Evolutionary conservation across 805 yeast genomes (phyloP), one percentile per base, ranked within the genome.

Genomic region (Peterozyma toletana): DNA sequence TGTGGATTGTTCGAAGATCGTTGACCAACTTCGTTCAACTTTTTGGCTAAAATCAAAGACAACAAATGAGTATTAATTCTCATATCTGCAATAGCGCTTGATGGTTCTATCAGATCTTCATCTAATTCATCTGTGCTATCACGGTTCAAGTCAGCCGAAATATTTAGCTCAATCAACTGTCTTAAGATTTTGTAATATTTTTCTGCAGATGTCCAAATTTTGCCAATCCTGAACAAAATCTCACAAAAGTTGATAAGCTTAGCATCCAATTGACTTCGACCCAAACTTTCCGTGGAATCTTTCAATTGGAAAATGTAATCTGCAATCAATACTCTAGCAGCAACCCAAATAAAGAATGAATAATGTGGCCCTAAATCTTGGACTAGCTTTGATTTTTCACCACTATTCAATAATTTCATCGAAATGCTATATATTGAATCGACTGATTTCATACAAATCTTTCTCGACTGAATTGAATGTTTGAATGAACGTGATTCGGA

Each of bases 41-140:
- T 43, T 42, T 57, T 53, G 36, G 54, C 54, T 45, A 59, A 50
- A 57, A 59, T 56, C 42, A 52, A 53, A 13, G 62, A 47, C 17
- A 60, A 42, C 2, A 59, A 53, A 46, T 59, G 61, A 13, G 63
- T 58, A 14, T 59, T 60, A 27, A 59, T 53, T 36, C 63, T 52
- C 59, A 60, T 59, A 44, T 60, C 65, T 1, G 64, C 53, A 34
- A 67, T 60, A n/a, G 68, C 70, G 41, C 57, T 58, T 11, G 63
- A 60, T 5, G 67, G 67, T 38, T 61, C 66, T 43, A 60, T 59
- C 42, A 59, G 49, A 29, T 42, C 48, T 3, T 55, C 56, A 36
- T 60, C 64, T 21, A 54, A 58, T n/a, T 53, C 54, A 15, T 53
- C 59, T 9, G 50, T 56, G 38, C 40, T 52, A 38, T 55, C 55